phyloP scores from a whole-genome alignment of 2,329 filamentous ascomycete species.

The Escovopsis weberi region DNA sequence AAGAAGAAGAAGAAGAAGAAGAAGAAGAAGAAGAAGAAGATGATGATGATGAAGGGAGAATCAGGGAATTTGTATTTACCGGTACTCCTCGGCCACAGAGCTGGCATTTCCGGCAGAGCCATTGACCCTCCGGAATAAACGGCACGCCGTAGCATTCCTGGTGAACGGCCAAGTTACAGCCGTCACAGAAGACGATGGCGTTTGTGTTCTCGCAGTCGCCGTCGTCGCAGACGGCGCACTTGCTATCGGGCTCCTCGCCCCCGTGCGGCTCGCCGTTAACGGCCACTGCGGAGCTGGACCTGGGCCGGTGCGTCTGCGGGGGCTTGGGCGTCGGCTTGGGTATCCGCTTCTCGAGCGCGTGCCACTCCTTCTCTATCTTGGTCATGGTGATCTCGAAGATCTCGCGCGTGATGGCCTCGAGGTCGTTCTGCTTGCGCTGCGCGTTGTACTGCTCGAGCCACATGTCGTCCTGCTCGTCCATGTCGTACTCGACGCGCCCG shows the following conservation, averaged over 20 bases:
- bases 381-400: slow-evolving; percentile 97
- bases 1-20: neutral
- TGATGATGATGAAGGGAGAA: too few species aligned
- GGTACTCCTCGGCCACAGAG: slow-evolving; percentile 84
- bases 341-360: slow-evolving; percentile 87
- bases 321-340: slow-evolving; percentile 95
- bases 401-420: slow-evolving; percentile 77
- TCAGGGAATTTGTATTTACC: slow-evolving; percentile 28
- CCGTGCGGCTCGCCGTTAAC: slow-evolving; percentile 78
- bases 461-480: slow-evolving; percentile 97
- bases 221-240: slow-evolving; percentile 95
- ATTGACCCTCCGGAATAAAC: slow-evolving; percentile 96
- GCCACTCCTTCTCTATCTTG: slow-evolving; percentile 98
- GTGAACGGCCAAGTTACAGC: slow-evolving; percentile 92
- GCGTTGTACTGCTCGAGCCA: slow-evolving; percentile 81
- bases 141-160: slow-evolving; percentile 98
- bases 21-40: neutral
- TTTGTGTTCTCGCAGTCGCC: slow-evolving; percentile 99
- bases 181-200: slow-evolving; percentile 97
- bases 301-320: slow-evolving; percentile 81
- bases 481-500: slow-evolving; percentile 91
- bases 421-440: slow-evolving; percentile 56
- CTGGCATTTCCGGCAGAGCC: slow-evolving; percentile 94
- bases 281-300: slow-evolving; percentile 85
- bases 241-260: slow-evolving; percentile 90